These are phyloP conservation scores for Fusarium sp. DNA, from an alignment of 2,329 filamentous ascomycete genomes.

Conservation along the genomic window DNA sequence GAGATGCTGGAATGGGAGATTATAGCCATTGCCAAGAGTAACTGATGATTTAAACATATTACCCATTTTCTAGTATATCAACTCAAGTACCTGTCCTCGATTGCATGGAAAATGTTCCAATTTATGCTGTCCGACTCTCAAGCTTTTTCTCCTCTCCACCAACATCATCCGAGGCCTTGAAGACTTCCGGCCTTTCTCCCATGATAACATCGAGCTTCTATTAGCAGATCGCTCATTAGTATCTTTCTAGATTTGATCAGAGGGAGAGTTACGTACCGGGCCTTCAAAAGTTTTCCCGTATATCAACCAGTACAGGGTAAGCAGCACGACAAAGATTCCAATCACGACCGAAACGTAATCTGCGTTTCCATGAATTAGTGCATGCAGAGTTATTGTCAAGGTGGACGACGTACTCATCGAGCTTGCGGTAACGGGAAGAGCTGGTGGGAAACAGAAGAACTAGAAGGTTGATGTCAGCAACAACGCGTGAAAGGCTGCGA, in stretches of 20 bases:
- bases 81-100: background rate
- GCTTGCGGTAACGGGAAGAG: conserved; percentile 26
- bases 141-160: conserved; percentile 29
- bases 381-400: fast-evolving
- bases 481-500: background rate
- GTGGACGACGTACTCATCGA: conserved; percentile 26
- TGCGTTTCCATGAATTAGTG: conserved; percentile 10
- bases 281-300: conserved; percentile 36
- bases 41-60: background rate
- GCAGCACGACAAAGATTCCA: conserved; percentile 46
- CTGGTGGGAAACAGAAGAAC: conserved; percentile 40
- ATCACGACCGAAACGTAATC: conserved; percentile 54
- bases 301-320: conserved; percentile 20
- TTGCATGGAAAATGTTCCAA: background rate
- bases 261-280: conserved; percentile 5
- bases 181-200: conserved; percentile 14
- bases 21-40: background rate
- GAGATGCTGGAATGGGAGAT: background rate
- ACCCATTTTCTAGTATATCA: no score
- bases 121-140: background rate
- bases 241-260: fast-evolving
- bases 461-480: background rate
- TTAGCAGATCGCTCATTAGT: no score
- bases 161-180: conserved; percentile 22
- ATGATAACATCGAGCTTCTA: conserved; percentile 29